A percentile compares a stretch with the other conserved stretches of the same genome.
Conservation (phyloP, 345 rosid species). For the Brassica cretica region DNA sequence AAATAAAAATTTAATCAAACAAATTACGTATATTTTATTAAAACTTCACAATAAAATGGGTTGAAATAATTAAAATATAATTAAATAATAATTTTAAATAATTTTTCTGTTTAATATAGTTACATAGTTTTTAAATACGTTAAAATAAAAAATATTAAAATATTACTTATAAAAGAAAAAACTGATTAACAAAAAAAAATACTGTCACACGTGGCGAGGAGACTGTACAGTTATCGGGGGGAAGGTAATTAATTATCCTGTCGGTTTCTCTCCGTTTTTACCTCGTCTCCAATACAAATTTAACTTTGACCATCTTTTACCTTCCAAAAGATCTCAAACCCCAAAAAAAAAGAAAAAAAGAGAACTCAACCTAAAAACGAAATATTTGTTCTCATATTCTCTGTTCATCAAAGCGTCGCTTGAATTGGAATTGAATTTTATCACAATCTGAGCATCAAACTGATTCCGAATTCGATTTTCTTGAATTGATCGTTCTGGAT, state of each 20-base stretch:
- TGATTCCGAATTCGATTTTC: not conserved
- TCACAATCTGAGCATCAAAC: not conserved
- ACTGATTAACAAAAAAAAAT: not conserved
- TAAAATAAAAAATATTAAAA: too few species aligned
- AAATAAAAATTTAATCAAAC: too few species aligned
- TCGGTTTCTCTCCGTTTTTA: slow-evolving; percentile 31
- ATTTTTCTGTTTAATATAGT: too few species aligned
- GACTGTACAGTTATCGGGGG: not conserved
- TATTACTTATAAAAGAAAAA: not conserved
- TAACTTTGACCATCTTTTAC: slow-evolving; percentile 11
- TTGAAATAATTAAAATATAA: too few species aligned
- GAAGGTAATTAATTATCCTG: not conserved
- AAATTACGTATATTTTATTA: too few species aligned
- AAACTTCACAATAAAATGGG: too few species aligned
- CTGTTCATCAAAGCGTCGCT: not conserved
- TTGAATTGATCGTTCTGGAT: not conserved
- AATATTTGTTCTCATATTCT: not conserved
- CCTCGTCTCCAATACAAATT: slow-evolving; percentile 19
- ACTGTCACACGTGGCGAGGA: slow-evolving; percentile 30
- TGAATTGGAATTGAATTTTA: not conserved
- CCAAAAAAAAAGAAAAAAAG: slow-evolving; percentile 8
- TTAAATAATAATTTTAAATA: too few species aligned
- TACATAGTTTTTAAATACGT: too few species aligned
- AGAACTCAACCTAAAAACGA: slow-evolving; percentile 11
- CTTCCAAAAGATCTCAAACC: slow-evolving; percentile 25